Evolutionary conservation across 176 grass and related monocot genomes (phyloP).

Genomic region (Guadua angustifolia): DNA sequence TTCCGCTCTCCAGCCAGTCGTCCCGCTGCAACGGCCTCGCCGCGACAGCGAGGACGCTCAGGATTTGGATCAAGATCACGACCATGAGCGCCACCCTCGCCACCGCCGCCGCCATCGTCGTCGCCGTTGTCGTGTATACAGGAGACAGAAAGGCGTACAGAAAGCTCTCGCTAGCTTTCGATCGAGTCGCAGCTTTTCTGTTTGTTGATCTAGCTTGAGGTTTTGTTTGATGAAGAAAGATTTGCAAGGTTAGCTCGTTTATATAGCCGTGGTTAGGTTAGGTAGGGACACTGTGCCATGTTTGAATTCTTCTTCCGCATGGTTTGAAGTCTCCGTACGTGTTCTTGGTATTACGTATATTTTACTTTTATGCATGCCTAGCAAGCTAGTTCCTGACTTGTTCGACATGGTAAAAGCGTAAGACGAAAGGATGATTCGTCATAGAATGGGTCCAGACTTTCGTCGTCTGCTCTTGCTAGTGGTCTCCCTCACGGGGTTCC

Average conservation of each 20-base stretch:
- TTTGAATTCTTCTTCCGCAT: not conserved
- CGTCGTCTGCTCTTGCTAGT: too few relatives aligned
- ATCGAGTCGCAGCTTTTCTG: not conserved
- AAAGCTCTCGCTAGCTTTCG: not conserved
- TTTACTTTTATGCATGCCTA: not conserved
- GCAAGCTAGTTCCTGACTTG: not conserved
- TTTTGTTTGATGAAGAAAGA: too few relatives aligned
- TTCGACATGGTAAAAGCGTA: too few relatives aligned
- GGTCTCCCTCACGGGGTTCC: too few relatives aligned
- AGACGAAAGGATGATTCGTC: too few relatives aligned
- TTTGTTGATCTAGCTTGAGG: not conserved
- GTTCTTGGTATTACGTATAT: not conserved
- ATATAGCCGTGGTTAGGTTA: not conserved
- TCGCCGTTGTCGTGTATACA: not conserved
- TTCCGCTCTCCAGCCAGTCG: not conserved
- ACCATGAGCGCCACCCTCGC: not conserved
- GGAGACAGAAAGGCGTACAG: not conserved
- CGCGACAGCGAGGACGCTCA: slow-evolving; percentile 1
- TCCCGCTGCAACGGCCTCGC: slow-evolving; percentile 36
- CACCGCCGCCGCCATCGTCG: not conserved
- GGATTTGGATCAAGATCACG: not conserved
- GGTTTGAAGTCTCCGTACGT: not conserved
- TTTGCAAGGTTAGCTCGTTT: not conserved
- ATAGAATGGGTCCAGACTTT: too few relatives aligned
- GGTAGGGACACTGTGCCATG: not conserved